Evolutionary conservation across 345 rosid genomes (phyloP).

Genomic region (Zanthoxylum bungeanum): DNA sequence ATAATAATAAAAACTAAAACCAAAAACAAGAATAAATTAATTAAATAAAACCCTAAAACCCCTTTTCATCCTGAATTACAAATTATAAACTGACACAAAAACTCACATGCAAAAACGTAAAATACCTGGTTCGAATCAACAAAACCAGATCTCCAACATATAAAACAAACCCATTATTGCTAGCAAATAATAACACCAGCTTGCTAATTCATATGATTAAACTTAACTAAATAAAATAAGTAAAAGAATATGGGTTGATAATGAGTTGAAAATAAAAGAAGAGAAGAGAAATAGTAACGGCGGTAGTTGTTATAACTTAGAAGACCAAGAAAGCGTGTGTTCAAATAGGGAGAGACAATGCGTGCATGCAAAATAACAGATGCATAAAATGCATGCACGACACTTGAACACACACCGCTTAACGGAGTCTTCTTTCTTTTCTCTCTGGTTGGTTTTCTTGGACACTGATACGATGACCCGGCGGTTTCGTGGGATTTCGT

Average conservation of each 20-base stretch:
- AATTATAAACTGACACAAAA: slow-evolving; percentile 7
- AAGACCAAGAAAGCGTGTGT: slow-evolving; percentile 29
- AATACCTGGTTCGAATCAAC: slow-evolving; percentile 1
- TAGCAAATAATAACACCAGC: neutral
- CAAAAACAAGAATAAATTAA: slow-evolving; percentile 3
- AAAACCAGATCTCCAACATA: slow-evolving; percentile 16
- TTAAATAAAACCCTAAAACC: slow-evolving; percentile 26
- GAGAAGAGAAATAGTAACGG: neutral
- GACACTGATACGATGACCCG: slow-evolving; percentile 26
- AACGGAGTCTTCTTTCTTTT: slow-evolving; percentile 14
- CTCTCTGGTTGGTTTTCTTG: neutral
- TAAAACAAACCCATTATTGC: slow-evolving; percentile 5
- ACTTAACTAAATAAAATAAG: neutral
- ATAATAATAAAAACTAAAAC: slow-evolving; percentile 3
- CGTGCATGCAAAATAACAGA: slow-evolving; percentile 58
- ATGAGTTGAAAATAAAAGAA: neutral
- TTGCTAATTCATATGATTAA: neutral
- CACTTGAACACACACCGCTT: slow-evolving; percentile 65
- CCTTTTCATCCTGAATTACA: neutral
- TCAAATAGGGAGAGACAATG: slow-evolving; percentile 33
- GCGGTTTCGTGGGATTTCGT: slow-evolving; percentile 20
- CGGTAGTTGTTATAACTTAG: slow-evolving; percentile 2
- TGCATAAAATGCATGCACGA: slow-evolving; percentile 85
- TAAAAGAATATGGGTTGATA: neutral
- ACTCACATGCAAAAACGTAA: neutral